Percentiles rank a stretch among this genome's conserved stretches.
These are phyloP conservation scores for Casuarina equisetifolia DNA, from an alignment of 306 rosid species.

Conservation along the genomic window DNA sequence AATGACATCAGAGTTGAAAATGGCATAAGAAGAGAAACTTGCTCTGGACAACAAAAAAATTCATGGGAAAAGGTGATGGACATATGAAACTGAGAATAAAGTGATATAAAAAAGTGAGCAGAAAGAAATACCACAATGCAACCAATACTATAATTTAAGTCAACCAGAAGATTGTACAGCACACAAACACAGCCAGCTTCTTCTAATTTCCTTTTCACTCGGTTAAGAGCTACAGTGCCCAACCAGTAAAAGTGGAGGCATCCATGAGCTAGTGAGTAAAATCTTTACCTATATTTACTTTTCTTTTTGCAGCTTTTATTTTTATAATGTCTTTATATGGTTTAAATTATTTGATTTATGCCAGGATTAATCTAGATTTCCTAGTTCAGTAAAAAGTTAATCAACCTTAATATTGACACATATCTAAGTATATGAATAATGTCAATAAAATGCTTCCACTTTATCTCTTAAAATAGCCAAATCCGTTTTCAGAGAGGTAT, in stretches of 20 bases:
- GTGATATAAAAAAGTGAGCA: background rate
- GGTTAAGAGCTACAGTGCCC: background rate
- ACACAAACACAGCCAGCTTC: background rate
- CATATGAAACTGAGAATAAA: background rate
- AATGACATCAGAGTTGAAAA: conserved; percentile 14
- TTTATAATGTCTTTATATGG: background rate
- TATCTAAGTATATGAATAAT: background rate
- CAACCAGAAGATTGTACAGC: background rate
- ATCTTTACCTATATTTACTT: too few relatives aligned
- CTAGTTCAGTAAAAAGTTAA: background rate
- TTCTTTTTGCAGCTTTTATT: background rate
- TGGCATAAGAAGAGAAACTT: conserved; percentile 7
- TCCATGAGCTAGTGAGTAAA: background rate
- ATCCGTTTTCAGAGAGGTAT: background rate
- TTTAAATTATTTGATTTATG: background rate
- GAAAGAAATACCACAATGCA: background rate
- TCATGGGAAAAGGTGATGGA: background rate
- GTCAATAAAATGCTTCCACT: background rate
- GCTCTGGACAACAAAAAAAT: background rate
- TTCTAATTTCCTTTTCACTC: background rate
- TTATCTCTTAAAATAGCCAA: background rate
- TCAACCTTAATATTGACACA: background rate
- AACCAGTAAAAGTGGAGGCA: background rate
- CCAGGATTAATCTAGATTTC: background rate
- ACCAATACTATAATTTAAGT: background rate